Evolutionary conservation across 768 basidiomycete species (phyloP), one percentile per base, ranked within the genome.

Genomic region (Albatrellus ellisii): DNA sequence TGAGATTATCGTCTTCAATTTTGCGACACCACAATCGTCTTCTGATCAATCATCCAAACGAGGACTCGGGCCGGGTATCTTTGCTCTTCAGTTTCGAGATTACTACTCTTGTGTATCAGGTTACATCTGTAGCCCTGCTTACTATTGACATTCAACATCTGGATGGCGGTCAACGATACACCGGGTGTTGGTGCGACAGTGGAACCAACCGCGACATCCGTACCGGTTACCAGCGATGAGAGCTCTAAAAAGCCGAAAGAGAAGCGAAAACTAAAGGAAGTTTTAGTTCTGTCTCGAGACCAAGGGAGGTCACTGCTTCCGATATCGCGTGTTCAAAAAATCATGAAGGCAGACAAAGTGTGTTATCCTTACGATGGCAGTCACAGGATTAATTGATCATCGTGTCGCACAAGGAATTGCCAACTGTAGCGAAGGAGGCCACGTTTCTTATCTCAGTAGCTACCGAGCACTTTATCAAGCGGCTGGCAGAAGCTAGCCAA

Each of bases 401-500:
- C 14, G 15, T 17, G 24, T 22, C 35, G 26, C 12, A 29, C 10
- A 22, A 88, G 85, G 85, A 88, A 34, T 69, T 89, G 39, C 77
- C 82, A 0, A 75, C 77, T 31, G 65, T 87, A 4, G 77, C 79
- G 9, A 78, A 68, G 55, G 89, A 92, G 41, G 87, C 86, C 18
- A 71, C 75, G 0, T 77, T 87, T 50, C 60, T 89, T 47, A 79
- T 92, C 35, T 76, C 84, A 17, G 62, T 88, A 21, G 88, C 88
- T 4, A 79, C 90, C 42, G 90, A 94, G 60, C 81, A 88, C 57
- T 92, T 94, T 49, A 79, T 92, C 40, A 77, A 74, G 56, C 70
- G 77, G 38, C 61, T 92, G 22, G 69, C 73, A 25, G 74, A 80
- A 43, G 80, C 84, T 5, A 74, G 72, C n/a, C 77, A 83, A 48